A percentile compares a stretch with the other conserved stretches of the same genome.
phyloP scores from a whole-genome alignment of 208 protist species.

The Acanthamoeba culbertsoni region DNA sequence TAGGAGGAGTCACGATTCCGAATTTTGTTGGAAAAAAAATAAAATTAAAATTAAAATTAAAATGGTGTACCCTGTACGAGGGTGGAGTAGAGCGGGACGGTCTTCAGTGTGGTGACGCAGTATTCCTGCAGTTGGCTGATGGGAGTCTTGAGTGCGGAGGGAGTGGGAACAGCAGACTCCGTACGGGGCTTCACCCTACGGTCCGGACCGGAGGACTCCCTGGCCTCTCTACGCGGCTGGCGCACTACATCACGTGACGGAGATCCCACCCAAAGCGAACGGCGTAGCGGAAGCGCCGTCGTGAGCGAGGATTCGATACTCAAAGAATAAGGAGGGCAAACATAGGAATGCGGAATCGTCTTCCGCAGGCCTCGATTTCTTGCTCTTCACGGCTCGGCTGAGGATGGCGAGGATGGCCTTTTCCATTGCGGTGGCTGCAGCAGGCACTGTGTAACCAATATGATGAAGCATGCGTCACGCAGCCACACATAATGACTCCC shows the following conservation, averaged over 20 bases:
- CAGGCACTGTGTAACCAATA: background rate
- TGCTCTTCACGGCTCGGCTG: background rate
- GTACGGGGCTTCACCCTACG: too few relatives aligned
- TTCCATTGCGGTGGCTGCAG: background rate
- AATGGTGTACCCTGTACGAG: background rate
- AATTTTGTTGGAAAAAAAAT: background rate
- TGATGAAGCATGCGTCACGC: background rate
- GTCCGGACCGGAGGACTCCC: too few relatives aligned
- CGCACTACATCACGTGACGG: too few relatives aligned
- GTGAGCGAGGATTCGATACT: too few relatives aligned
- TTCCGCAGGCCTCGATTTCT: background rate
- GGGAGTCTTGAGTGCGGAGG: background rate
- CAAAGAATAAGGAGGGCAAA: too few relatives aligned
- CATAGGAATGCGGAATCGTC: background rate
- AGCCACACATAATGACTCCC: background rate
- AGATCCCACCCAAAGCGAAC: too few relatives aligned
- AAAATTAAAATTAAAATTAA: background rate
- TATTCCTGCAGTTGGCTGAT: conserved; percentile 36
- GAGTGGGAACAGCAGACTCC: too few relatives aligned
- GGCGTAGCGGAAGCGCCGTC: too few relatives aligned
- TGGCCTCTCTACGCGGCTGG: too few relatives aligned
- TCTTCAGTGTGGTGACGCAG: background rate
- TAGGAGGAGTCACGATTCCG: too few relatives aligned
- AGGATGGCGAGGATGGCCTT: background rate
- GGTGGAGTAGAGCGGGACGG: conserved; percentile 2